Conservation (phyloP, 345 rosid genomes). For the Dipteronia dyeriana region DNA sequence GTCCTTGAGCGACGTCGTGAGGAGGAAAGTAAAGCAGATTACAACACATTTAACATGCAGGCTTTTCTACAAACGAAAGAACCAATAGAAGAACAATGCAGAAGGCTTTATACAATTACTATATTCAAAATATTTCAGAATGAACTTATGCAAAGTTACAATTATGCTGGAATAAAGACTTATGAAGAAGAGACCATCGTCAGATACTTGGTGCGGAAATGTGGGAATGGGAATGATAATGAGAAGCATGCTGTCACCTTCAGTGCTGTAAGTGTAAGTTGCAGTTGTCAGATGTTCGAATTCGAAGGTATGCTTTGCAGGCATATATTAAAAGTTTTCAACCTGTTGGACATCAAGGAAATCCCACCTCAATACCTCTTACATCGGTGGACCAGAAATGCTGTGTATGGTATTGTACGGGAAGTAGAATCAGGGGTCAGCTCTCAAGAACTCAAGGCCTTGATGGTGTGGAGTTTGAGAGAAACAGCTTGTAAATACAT, state of each 20-base stretch:
- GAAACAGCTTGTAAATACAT: conserved; percentile 80
- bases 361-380: conserved; percentile 71
- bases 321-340: conserved; percentile 75
- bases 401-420: conserved; percentile 61
- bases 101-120: conserved; percentile 69
- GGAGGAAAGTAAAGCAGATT: conserved; percentile 86
- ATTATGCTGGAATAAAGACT: conserved; percentile 64
- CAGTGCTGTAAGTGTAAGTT: conserved; percentile 60
- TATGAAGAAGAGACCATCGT: conserved; percentile 74
- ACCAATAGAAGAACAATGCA: conserved; percentile 82
- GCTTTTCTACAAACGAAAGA: conserved; percentile 72
- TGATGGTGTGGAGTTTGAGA: conserved; percentile 89
- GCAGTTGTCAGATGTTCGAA: conserved; percentile 95
- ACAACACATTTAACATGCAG: conserved; percentile 65
- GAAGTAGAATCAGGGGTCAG: conserved; percentile 59
- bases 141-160: conserved; percentile 69
- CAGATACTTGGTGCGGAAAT: conserved; percentile 62
- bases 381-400: conserved; percentile 86
- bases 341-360: conserved; percentile 66
- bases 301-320: conserved; percentile 82
- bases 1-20: conserved; percentile 67
- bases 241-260: conserved; percentile 74
- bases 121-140: conserved; percentile 78
- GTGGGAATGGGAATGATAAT: conserved; percentile 71
- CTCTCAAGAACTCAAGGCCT: conserved; percentile 60